Base-by-base conservation (phyloP, 2,329 filamentous ascomycete species). In the Fusarium nurragi region DNA sequence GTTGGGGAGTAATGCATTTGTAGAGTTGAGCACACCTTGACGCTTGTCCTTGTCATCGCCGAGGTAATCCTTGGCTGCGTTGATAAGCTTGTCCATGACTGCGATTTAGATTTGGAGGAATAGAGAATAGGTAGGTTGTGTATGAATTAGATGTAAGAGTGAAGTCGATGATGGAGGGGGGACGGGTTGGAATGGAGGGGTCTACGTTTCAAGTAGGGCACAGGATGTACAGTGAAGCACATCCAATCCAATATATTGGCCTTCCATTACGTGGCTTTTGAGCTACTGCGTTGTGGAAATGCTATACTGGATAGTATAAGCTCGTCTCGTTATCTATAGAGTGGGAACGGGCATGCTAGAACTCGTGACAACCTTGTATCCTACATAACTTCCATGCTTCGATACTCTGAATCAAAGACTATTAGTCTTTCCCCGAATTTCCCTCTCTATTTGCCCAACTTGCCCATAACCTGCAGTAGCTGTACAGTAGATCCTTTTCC, bases 71-170 rank as follows among this genome's bases (percentile, higher is more conserved):
- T 77, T 78, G 52, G 76, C 78, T 19, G 71, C 73, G 68, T 64
- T 76, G 63, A 80, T 58, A 58, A 80, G 56, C 53, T 75, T 77
- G 38, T 80, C 77, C 78, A 80, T 80, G 46, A 25, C 73, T 65
- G 44, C 38, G 53, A 23, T 26, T 50, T 60, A 19, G 7, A 16
- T 22, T 26, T 19, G 16, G 23, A 25, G 21, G 21, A 6, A 22
- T 19, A 16, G 30, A 10, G 18, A 38, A 34, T 22, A 5, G 2
- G 6, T n/a, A 14, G 7, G 12, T 25, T 36, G 23, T 43, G 38
- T 25, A 13, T 49, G 43, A 30, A 32, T 37, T 11, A 51, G 38
- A 36, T 38, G 43, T 37, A 39, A 50, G 48, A 39, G 40, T 45
- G 25, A 53, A 49, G 50, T 60, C 23, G 40, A 57, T 56, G 63